Evolutionary conservation across 345 rosid genomes (phyloP).

Genomic region (Cardamine chenopodiifolia): DNA sequence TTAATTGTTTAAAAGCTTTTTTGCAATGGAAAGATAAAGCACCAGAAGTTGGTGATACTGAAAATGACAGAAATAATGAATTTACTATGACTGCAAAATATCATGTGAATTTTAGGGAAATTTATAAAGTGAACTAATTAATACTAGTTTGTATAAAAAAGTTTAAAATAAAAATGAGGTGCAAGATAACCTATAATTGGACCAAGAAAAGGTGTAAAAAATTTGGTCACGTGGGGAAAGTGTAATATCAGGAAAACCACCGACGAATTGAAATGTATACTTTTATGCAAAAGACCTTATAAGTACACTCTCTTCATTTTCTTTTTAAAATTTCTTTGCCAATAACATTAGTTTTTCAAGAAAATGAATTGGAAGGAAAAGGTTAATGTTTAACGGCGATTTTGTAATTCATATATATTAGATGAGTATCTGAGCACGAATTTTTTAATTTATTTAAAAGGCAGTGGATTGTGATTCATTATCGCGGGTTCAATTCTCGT

Average conservation of each 20-base stretch:
- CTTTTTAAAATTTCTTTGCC: no score
- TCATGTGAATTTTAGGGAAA: not conserved
- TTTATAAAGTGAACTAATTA: not conserved
- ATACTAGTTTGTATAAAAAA: not conserved
- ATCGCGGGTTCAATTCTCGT: no score
- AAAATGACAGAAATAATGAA: not conserved
- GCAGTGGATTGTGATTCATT: no score
- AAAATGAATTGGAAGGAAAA: not conserved
- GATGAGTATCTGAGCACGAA: no score
- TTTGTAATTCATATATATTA: no score
- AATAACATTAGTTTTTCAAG: no score
- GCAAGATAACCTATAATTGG: conserved; percentile 1
- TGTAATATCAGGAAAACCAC: conserved; percentile 17
- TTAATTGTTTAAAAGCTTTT: not conserved
- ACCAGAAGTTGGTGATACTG: not conserved
- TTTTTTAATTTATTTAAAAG: no score
- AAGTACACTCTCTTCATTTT: no score
- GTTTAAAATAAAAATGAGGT: not conserved
- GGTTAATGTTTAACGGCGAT: no score
- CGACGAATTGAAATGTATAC: conserved; percentile 33
- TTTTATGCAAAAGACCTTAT: no score
- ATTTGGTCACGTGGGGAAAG: conserved; percentile 21
- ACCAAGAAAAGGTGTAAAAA: not conserved
- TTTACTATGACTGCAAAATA: not conserved
- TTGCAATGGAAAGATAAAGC: not conserved